Evolutionary conservation across 2,329 filamentous ascomycete genomes (phyloP), one percentile per base, ranked within the genome.

Genomic region (Aspergillus udagawae): DNA sequence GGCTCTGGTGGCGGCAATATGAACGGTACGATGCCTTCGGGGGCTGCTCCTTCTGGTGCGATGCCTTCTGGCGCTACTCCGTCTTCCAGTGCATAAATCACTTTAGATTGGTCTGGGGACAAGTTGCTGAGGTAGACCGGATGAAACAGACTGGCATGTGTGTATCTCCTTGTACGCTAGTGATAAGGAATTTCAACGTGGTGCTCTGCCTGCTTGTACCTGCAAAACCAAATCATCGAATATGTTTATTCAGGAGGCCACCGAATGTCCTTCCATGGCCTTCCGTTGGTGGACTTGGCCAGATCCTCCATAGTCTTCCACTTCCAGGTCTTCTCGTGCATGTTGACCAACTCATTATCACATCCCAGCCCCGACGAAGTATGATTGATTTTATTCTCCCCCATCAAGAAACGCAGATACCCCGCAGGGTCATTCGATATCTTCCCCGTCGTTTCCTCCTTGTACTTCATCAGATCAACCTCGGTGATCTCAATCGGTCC

Each of bases 371-470:
- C 68, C 8, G 17, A 23, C 12, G 25, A 9, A 14, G 57, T 57
- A 53, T 67, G 61, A 28, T 63, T 56, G 21, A 73, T 69, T 44
- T 66, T 69, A 0, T 66, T 65, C 38, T 73, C 70, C 0, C 66
- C 70, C 69, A 75, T 73, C 56, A 74, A 51, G 48, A 74, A 75
- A 27, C 71, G 60, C 54, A 75, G 29, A 54, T 62, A 73, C 29
- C 52, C 49, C 29, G 66, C 66, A 1, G 72, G 67, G 41, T 68
- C 62, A 35, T 58, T 66, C 1, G 63, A 64, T 3, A 56, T 14
- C n/a, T 56, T 53, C 32, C 50, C 50, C 23, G 67, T 54, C 3
- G 63, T 63, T 41, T 65, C 55, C 20, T 55, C 53, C 57, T 69
- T 70, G 57, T 67, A 74, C 42, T 58, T 45, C 9, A 54, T 48